Base-by-base conservation (phyloP, 2,329 filamentous ascomycete genomes). In the Drechslerella coelobrocha region DNA sequence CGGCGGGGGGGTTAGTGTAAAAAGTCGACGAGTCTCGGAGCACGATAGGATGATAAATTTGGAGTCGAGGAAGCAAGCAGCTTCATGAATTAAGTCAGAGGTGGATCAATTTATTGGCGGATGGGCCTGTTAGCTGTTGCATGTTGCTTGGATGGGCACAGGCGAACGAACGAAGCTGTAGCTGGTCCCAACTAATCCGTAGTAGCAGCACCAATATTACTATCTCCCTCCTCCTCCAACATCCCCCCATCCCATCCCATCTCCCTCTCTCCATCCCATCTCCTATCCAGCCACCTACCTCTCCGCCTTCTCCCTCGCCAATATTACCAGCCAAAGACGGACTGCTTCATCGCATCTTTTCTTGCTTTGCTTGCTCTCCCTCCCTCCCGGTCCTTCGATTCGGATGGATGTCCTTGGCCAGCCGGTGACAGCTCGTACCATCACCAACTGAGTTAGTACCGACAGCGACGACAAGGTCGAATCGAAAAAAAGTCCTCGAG, bases 231-330 rank as follows among this genome's bases (percentile, higher is more conserved):
- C 31, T 31, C 41, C 41, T 61, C 57, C 57, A 53, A 61, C 57
- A 61, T 62, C 39, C 55, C 10, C 19, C 55, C 37, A 21, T 45
- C 17, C 41, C 41, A 45, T 43, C 23, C 61, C 24, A 56, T 37
- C 48, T 48, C 12, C n/a, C 57, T 52, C 57, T 81, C 79, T 9
- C 80, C 80, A 23, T 78, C 81, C 26, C 72, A 77, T 45, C 76
- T 75, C 27, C 79, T 80, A 63, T 78, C 34, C 79, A 80, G 66
- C 79, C 79, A 26, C 31, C 69, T 31, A 62, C 63, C 51, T 52
- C 52, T 59, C 34, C 19, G 39, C 51, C 51, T 59, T 47, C 61
- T 51, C 53, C 52, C 41, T 41, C 62, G 39, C 59, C 61, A 57
- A 26, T 27, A 55, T 57, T 41, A 34, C 55, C 61, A 27, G 27